These are phyloP conservation scores for Selenicereus undatus DNA, from an alignment of 148 eudicot genomes.

Conservation along the genomic window DNA sequence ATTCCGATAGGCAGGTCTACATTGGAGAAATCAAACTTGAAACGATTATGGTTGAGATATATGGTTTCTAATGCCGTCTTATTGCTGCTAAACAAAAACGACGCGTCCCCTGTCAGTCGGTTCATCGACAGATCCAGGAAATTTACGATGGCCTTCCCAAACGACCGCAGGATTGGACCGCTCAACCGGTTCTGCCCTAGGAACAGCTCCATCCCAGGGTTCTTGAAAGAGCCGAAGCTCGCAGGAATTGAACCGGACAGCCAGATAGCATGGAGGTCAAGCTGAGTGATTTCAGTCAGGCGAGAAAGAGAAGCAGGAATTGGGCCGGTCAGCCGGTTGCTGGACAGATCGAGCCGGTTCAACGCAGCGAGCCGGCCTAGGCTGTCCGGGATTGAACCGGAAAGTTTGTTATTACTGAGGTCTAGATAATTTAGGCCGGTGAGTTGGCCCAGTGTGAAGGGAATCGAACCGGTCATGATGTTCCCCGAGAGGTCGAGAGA, in stretches of 20 bases:
- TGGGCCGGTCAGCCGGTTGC: neutral
- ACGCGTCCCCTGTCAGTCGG: constrained; percentile 28
- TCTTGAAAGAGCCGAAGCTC: constrained; percentile 27
- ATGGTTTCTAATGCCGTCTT: constrained; percentile 17
- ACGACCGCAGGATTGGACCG: constrained; percentile 30
- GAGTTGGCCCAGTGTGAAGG: neutral
- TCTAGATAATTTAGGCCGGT: neutral
- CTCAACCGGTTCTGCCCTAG: constrained; percentile 13
- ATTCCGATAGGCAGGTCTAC: constrained; percentile 13
- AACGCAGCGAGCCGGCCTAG: neutral
- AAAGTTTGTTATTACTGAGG: neutral
- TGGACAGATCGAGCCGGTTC: neutral
- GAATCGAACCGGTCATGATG: neutral
- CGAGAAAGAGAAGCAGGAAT: neutral
- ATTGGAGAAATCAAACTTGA: constrained; percentile 30
- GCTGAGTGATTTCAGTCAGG: neutral
- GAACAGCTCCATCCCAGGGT: neutral
- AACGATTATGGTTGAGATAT: constrained; percentile 32
- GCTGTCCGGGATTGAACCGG: neutral
- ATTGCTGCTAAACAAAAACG: constrained; percentile 33
- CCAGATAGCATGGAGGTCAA: constrained; percentile 24
- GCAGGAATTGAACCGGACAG: constrained; percentile 38
- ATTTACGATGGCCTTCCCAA: constrained; percentile 22
- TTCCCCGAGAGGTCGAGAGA: neutral
- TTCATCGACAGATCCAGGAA: constrained; percentile 24